Evolutionary conservation across 2,329 filamentous ascomycete species (phyloP), one percentile per base, ranked within the genome.

Genomic region (Pseudogymnoascus sp.): DNA sequence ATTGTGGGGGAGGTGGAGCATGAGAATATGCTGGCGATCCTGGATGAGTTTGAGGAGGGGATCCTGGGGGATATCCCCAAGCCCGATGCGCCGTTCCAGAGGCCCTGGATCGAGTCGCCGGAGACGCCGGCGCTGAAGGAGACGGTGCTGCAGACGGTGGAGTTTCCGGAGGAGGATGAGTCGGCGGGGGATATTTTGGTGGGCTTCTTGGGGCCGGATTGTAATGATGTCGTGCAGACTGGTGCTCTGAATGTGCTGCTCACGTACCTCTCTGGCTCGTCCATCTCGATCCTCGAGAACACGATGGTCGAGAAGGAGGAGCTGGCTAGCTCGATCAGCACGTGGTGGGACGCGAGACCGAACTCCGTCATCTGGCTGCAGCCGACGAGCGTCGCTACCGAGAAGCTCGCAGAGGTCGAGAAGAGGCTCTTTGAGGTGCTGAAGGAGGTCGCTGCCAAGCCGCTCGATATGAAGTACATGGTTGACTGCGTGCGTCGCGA

Each of bases 141-240:
- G 73, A 91, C 90, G 0, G 80, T 87, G 10, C 76, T 96, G 11
- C 85, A 93, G 68, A 91, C 83, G 0, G 88, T 96, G 28, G 88
- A 96, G 67, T 99, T 99, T 70, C 95, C 95, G 0, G 95, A 99
- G 73, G 93, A 97, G 71, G 95, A 99, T 68, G 95, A 99, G 73
- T 93, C 91, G 0, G 90, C 87, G 63, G 95, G 95, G 38, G 93
- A 97, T 73, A 86, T 97, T 60, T 79, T 91, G 60, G 86, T 97
- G 19, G 89, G 84, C 1, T 96, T 96, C 77, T 86, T 97, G 63
- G 95, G 95, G 0, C 95, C 95, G 0, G 82, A 88, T 69, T 92
- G 89, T 74, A 89, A 84, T 62, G 87, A 97, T 69, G 75, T 83
- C 2, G 73, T 90, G 23, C 78, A 83, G 42, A 83, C 84, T 10